Percentiles rank a stretch among this genome's conserved stretches.
Evolutionary conservation across 192 early-diverging fungal genomes (phyloP).

Genomic region (Linnemannia hyalina): DNA sequence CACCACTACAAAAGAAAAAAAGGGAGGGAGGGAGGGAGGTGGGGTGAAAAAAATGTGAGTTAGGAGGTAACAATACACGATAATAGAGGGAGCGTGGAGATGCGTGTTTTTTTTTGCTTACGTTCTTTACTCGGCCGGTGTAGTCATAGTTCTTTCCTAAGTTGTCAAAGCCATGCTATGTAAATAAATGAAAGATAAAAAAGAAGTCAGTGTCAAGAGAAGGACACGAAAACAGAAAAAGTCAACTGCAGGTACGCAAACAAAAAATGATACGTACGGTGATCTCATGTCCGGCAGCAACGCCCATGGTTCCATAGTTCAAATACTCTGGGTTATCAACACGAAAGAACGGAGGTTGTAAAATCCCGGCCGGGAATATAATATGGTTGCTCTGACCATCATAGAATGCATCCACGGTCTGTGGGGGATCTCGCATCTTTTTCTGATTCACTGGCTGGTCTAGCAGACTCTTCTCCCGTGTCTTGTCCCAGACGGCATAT

Average conservation of each 20-base stretch:
- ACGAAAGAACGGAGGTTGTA: constrained; percentile 72
- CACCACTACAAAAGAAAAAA: constrained; percentile 66
- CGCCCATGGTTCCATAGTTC: constrained; percentile 77
- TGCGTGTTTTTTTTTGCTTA: background rate
- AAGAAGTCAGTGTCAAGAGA: background rate
- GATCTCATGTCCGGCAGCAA: constrained; percentile 78
- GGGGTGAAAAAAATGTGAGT: too few species aligned
- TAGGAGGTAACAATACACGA: background rate
- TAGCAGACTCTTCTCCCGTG: too few species aligned
- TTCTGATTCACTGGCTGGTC: too few species aligned
- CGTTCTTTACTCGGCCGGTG: constrained; percentile 8
- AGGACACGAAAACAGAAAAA: background rate
- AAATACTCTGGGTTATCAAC: constrained; percentile 63
- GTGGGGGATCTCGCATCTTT: too few species aligned
- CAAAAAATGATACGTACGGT: background rate
- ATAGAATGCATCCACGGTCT: constrained; percentile 59
- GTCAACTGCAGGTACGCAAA: background rate
- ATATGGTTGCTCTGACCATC: constrained; percentile 34
- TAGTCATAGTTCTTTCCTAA: constrained; percentile 61
- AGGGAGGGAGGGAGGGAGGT: too few species aligned
- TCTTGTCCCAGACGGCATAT: background rate
- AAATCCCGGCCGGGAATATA: constrained; percentile 61
- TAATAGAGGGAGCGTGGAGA: background rate
- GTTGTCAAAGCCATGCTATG: constrained; percentile 66
- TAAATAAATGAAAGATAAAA: background rate